Base-by-base conservation (phyloP, 169 alveolate genomes). In the Cryptosporidium canis region DNA sequence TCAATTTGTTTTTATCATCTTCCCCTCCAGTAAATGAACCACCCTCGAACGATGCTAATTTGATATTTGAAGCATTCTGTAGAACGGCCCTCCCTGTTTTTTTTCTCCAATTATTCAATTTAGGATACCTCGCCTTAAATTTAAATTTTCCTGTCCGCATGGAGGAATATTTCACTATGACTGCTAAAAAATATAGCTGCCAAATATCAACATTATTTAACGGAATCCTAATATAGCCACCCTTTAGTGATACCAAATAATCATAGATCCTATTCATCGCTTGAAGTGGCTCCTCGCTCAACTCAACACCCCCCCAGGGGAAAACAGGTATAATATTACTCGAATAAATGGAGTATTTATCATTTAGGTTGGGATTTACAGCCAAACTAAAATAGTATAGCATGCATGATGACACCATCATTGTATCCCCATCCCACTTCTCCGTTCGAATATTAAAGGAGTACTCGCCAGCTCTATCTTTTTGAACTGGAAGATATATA, bases 381-480 rank as follows among this genome's bases (percentile, higher is more conserved):
- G 87, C 65, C 27, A 77, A 58, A 43, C 77, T 58, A 61, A 55
- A 77, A 58, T 77, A 77, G 44, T 77, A 77, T 8, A 77, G 29
- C 64, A 77, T 43, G 33, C 87, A 55, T 2, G 87, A 77, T 21
- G 87, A 45, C 11, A 77, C 64, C 72, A 77, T 39, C 31, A 39
- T 56, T 55, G 87, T 77, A 39, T 77, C 72, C 7, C 87, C 87
- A 39, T 77, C 87, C 87, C 87, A 77, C 16, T 61, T 39, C 8
- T 77, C 64, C 9, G 87, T 77, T 6, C 39, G 29, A 16, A 58
- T 58, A 5, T 11, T 43, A 61, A 77, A 77, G n/a, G 37, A 18
- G 7, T 58, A 77, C 11, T 77, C 87, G 1, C 87, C 87, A 12
- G 2, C 33, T 77, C 64, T 55, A 58, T 77, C 71, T 27, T 77